phyloP scores from a whole-genome alignment of 768 basidiomycete genomes.

The Cubamyces sp. region DNA sequence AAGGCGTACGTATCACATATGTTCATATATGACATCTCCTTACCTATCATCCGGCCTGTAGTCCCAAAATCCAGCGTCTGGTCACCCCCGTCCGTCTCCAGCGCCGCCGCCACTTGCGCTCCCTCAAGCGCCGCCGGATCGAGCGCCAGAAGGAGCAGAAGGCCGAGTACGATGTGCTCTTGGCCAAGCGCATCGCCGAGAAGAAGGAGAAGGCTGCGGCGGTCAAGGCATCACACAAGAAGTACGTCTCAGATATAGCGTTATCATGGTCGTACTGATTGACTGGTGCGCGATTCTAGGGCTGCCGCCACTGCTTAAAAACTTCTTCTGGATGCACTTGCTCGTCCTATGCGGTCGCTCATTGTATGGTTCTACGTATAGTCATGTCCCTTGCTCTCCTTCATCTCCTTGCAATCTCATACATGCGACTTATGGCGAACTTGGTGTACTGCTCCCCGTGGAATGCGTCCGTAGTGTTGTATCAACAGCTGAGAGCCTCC shows the following conservation, averaged over 20 bases:
- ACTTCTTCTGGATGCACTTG: conserved; percentile 13
- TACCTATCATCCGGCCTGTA: conserved; percentile 34
- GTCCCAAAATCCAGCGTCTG: conserved; percentile 96
- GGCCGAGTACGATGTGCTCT: conserved; percentile 83
- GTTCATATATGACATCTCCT: neutral
- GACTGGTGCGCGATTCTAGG: conserved; percentile 13
- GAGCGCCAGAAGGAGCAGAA: conserved; percentile 96
- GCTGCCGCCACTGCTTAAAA: conserved; percentile 31
- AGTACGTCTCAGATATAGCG: conserved; percentile 43
- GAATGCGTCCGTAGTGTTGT: conserved; percentile 15
- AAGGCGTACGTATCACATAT: conserved; percentile 75
- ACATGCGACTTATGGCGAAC: conserved; percentile 32
- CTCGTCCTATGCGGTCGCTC: conserved; percentile 32
- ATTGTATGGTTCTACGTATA: conserved; percentile 35
- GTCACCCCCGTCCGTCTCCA: conserved; percentile 96
- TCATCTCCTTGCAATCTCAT: conserved; percentile 33
- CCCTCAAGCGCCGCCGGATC: conserved; percentile 86
- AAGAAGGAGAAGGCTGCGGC: conserved; percentile 91
- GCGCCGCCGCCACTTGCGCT: conserved; percentile 89
- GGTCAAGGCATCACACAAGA: conserved; percentile 83
- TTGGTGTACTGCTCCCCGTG: conserved; percentile 3
- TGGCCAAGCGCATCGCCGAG: conserved; percentile 90
- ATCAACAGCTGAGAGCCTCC: conserved; percentile 17
- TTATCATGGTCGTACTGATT: neutral
- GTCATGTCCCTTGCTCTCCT: conserved; percentile 35